Evolutionary conservation across 2,329 filamentous ascomycete genomes (phyloP), one percentile per base, ranked within the genome.

Genomic region (Cercospora janseana): DNA sequence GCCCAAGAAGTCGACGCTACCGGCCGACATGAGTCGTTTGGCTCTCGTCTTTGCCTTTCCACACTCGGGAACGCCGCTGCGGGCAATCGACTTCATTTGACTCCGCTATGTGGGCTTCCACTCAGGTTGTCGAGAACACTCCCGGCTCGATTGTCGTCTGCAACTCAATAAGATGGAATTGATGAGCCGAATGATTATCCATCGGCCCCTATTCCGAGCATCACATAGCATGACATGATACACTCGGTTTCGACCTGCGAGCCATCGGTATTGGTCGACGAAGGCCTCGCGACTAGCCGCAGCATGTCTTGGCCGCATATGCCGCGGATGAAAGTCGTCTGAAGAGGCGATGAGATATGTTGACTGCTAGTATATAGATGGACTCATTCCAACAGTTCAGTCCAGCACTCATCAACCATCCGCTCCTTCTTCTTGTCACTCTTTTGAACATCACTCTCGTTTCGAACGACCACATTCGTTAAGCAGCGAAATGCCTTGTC

Each of bases 1-100:
- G 28, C 47, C 47, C 8, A 44, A 43, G 31, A 26, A 37, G 47
- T 24, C 34, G 9, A 29, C 13, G n/a, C 21, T 32, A n/a, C 41
- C 41, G 26, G 32, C 29, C 12, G 41, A 44, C 26, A 18, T 18
- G 20, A 37, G 12, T 27, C 29, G 35, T 38, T 7, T 20, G 6
- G 21, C 7, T 5, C 27, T 35, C 20, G 12, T 20, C 12, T 31
- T 24, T 29, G 38, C 21, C 28, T n/a, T 29, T 27, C 29, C 29
- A 27, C 34, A 20, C 35, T 49, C 28, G 46, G 35, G 23, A 29
- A 13, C 28, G 37, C 37, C 46, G 35, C 29, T 8, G 18, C 16
- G 4, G 20, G 41, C 24, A 44, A 44, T 44, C 41, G 32, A 29
- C 40, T 42, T 35, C 20, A 50, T 50, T 50, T 44, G 47, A 28